phyloP scores from a whole-genome alignment of 371 early-diverging fungal genomes.

The Mortierella sp. region DNA sequence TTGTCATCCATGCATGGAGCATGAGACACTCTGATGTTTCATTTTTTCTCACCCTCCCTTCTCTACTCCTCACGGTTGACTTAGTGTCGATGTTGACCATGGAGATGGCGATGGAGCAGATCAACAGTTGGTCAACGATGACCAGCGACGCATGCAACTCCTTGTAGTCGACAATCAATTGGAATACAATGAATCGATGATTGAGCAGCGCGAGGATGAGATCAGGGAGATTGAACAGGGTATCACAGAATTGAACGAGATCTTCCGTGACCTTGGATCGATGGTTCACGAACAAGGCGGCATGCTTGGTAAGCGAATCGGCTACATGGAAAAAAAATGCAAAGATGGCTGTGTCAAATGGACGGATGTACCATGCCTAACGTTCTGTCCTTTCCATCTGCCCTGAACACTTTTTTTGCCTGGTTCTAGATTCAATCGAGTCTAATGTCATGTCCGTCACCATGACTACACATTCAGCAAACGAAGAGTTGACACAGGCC shows the following conservation, averaged over 20 bases:
- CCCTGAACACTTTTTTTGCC: too few species aligned
- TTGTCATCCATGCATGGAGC: neutral
- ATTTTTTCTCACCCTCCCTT: neutral
- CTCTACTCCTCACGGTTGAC: too few species aligned
- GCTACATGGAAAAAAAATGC: too few species aligned
- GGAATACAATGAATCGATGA: slow-evolving; percentile 91
- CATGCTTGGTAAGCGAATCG: slow-evolving; percentile 76
- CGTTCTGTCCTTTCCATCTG: neutral
- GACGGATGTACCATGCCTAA: too few species aligned
- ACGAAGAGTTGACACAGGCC: slow-evolving; percentile 82
- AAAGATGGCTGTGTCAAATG: too few species aligned
- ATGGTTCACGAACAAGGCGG: slow-evolving; percentile 95
- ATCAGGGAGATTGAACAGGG: slow-evolving; percentile 92
- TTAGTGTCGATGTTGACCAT: slow-evolving; percentile 10
- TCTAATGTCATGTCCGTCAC: slow-evolving; percentile 83
- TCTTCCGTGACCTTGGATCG: slow-evolving; percentile 95
- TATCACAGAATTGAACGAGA: slow-evolving; percentile 93
- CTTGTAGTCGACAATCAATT: slow-evolving; percentile 89
- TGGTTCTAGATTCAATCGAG: slow-evolving; percentile 82
- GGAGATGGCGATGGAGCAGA: slow-evolving; percentile 42
- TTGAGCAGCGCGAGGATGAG: slow-evolving; percentile 92
- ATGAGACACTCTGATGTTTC: slow-evolving; percentile 4
- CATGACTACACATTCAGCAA: slow-evolving; percentile 81
- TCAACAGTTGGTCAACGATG: slow-evolving; percentile 68
- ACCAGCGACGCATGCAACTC: slow-evolving; percentile 72